Evolutionary conservation across 2,329 filamentous ascomycete genomes (phyloP), one percentile per base, ranked within the genome.

Genomic region (Beauveria caledonica): DNA sequence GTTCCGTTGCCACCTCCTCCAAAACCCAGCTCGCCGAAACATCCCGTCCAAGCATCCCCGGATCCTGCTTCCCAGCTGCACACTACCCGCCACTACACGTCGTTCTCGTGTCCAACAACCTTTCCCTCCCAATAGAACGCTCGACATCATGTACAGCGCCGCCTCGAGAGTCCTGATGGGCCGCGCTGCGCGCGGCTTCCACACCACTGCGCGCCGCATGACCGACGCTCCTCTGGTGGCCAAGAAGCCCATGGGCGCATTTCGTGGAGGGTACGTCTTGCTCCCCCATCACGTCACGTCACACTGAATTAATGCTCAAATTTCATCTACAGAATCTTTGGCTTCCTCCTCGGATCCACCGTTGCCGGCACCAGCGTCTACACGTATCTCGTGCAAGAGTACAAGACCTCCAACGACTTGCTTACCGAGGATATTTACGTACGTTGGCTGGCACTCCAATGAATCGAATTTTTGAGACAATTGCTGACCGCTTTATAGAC

Each of bases 401-500:
- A 97, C 80, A 91, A 92, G 77, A 81, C 92, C 48, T 90, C 91
- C 67, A 97, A 97, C 78, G 90, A 96, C 77, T 83, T 97, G 70
- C 79, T 97, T 76, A 93, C 88, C 63, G 92, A 96, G 77, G 93
- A 97, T 76, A 96, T 97, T 73, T 93, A 93, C 76, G 93, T 97
- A 83, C 75, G 90, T 87, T 33, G 17, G 13, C 39, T 15, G 23
- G 23, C 9, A 7, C n/a, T 27, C 27, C 7, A 11, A 49, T 40
- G 25, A 53, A 42, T 13, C 60, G 62, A 39, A 64, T 55, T n/a
- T 1, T 29, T 19, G 15, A 29, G 19, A n/a, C 3, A 36, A 29
- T 33, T 25, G 19, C 52, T 44, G 9, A 51, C 45, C 9, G 8
- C 17, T 29, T 25, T 27, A 27, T 66, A 96, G 92, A 87, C 90